Base-by-base conservation (phyloP, 2,329 filamentous ascomycete genomes). In the Colletotrichum magnum region DNA sequence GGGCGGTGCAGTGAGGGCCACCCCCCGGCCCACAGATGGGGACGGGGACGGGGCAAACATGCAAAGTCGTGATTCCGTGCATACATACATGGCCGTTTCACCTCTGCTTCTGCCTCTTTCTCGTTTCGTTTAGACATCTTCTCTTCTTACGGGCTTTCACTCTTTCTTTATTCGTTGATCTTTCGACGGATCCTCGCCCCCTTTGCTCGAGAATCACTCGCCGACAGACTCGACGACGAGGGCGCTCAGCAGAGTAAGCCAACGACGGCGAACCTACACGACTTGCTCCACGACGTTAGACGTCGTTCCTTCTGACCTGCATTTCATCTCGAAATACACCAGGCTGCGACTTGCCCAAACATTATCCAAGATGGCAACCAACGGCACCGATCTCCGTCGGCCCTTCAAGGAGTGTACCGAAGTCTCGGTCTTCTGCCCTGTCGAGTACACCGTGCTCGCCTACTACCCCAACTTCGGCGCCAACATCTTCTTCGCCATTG, bases 401-500 rank as follows among this genome's bases (percentile, higher is more conserved):
- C 62, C 56, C 18, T 72, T 70, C 66, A 72, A 75, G 57, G 65
- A 74, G 18, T 85, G 83, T 72, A 78, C 73, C 6, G 75, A 80
- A 16, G 78, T 88, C 69, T 80, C 80, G 9, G 66, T 74, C 2
- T 64, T 73, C 47, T 89, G 87, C 71, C 86, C 86, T n/a, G 86
- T 89, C 72, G 68, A 79, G 48, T 79, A 78, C 36, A 89, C 87
- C 3, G 86, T 87, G 13, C 79, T 87, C 41, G 87, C 87, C 56
- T 90, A 90, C 78, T 82, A 83, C 41, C 88, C 88, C 6, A 88
- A 87, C 73, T 75, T 84, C n/a, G 84, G 85, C 56, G 84, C 87
- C 72, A 88, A 89, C 76, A 80, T 83, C 72, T 86, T 90, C 74
- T 87, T 88, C 75, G 79, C 84, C 50, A 77, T 83, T 59, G 81